Evolutionary conservation across 1,139 yeast species (phyloP).

Genomic region (Taiozyma sp.): DNA sequence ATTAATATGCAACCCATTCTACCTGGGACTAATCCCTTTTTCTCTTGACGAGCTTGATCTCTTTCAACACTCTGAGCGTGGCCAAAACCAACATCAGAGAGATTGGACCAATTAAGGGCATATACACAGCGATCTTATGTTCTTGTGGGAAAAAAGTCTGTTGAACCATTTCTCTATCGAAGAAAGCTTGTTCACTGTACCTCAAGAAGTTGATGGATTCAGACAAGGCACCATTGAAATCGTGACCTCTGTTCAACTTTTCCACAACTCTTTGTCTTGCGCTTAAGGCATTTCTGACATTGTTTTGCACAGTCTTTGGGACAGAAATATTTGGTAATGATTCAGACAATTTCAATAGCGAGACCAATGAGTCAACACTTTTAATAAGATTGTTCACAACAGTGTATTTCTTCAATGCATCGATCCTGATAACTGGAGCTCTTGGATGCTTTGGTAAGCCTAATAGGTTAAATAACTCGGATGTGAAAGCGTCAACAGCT

Average conservation of each 20-base stretch:
- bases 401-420: slow-evolving; percentile 56
- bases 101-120: slow-evolving; percentile 86
- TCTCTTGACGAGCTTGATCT: slow-evolving; percentile 23
- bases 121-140: slow-evolving; percentile 88
- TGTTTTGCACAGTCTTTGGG: slow-evolving; percentile 42
- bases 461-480: slow-evolving; percentile 67
- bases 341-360: slow-evolving; percentile 63
- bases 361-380: slow-evolving; percentile 57
- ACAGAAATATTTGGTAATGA: slow-evolving; percentile 77
- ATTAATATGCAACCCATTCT: neutral
- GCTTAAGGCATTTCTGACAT: slow-evolving; percentile 30
- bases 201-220: slow-evolving; percentile 52
- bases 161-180: slow-evolving; percentile 92
- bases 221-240: slow-evolving; percentile 44
- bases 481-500: slow-evolving; percentile 63
- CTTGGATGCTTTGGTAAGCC: slow-evolving; percentile 60
- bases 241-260: slow-evolving; percentile 20
- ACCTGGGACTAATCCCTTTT: slow-evolving; percentile 4
- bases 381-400: slow-evolving; percentile 48
- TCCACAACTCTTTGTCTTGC: slow-evolving; percentile 28
- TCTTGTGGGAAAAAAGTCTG: slow-evolving; percentile 94
- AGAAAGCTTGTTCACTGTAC: slow-evolving; percentile 73
- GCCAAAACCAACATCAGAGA: slow-evolving; percentile 66
- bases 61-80: slow-evolving; percentile 38
- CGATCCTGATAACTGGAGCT: slow-evolving; percentile 60